Evolutionary conservation across 2,329 filamentous ascomycete species (phyloP).

Genomic region (Aspergillus sp.): DNA sequence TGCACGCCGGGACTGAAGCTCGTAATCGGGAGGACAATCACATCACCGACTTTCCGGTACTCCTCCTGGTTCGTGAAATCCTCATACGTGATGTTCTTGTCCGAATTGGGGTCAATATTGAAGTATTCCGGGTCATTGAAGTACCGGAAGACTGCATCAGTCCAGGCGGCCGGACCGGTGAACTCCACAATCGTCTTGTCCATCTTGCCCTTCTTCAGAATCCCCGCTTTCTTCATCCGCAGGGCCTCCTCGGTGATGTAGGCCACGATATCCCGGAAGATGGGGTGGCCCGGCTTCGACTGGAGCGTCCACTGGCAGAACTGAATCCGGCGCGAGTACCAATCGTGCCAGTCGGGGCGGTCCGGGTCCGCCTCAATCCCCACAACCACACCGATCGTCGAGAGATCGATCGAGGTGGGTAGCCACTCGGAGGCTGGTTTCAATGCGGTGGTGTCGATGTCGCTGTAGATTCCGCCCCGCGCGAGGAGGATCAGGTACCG

Average conservation of each 20-base stretch:
- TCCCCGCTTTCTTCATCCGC: conserved; percentile 65
- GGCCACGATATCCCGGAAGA: conserved; percentile 81
- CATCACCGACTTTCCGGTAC: conserved; percentile 86
- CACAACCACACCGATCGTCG: conserved; percentile 79
- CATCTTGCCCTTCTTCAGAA: conserved; percentile 58
- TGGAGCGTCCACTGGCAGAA: conserved; percentile 99
- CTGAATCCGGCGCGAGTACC: conserved; percentile 94
- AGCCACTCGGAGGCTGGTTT: conserved; percentile 85
- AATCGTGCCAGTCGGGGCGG: conserved; percentile 84
- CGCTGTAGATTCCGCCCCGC: conserved; percentile 78
- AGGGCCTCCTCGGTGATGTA: conserved; percentile 83
- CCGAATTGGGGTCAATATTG: conserved; percentile 64
- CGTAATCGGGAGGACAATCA: conserved; percentile 90
- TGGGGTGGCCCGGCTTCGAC: conserved; percentile 87
- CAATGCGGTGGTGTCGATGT: conserved; percentile 88
- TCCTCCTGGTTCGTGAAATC: conserved; percentile 86
- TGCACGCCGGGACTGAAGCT: conserved; percentile 93
- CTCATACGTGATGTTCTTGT: conserved; percentile 73
- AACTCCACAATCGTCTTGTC: conserved; percentile 85
- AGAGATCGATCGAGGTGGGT: conserved; percentile 70
- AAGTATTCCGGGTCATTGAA: conserved; percentile 92
- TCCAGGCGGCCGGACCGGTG: conserved; percentile 93
- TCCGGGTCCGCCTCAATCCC: conserved; percentile 97
- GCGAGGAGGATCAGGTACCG: conserved; percentile 72
- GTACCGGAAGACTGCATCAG: conserved; percentile 85